Evolutionary conservation across 306 rosid species (phyloP).

Genomic region (Senna siamea): DNA sequence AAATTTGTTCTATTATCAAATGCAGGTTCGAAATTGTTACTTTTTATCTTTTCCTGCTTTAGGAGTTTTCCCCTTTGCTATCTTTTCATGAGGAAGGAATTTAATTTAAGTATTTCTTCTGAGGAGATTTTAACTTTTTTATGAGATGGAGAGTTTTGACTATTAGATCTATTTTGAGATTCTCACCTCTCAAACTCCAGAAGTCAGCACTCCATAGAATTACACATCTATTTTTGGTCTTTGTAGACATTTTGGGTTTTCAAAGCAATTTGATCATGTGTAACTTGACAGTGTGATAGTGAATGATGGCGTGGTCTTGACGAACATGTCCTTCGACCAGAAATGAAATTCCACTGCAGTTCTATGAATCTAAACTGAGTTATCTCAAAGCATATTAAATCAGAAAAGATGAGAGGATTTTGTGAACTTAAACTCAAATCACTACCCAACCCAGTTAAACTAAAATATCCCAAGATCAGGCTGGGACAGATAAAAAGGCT

Average conservation of each 20-base stretch:
- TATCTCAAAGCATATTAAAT: neutral
- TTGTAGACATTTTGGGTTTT: no score
- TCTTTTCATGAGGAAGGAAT: no score
- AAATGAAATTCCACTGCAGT: neutral
- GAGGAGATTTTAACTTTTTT: no score
- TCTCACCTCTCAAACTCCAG: no score
- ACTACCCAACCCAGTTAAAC: neutral
- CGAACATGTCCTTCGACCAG: no score
- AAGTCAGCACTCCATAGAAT: no score
- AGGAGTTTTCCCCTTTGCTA: neutral
- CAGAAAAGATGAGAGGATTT: neutral
- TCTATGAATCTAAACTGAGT: neutral
- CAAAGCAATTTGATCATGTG: neutral
- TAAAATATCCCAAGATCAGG: neutral
- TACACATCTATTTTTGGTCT: no score
- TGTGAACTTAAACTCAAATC: conserved; percentile 1
- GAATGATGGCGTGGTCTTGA: neutral
- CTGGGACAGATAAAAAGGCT: neutral
- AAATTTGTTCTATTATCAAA: neutral
- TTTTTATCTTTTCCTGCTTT: neutral
- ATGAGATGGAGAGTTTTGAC: no score
- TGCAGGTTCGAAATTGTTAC: no score
- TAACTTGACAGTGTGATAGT: no score
- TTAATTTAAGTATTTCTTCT: no score
- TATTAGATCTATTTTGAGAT: no score